Evolutionary conservation across 768 basidiomycete genomes (phyloP), one percentile per base, ranked within the genome.

Genomic region (Phylloporus arenicola): DNA sequence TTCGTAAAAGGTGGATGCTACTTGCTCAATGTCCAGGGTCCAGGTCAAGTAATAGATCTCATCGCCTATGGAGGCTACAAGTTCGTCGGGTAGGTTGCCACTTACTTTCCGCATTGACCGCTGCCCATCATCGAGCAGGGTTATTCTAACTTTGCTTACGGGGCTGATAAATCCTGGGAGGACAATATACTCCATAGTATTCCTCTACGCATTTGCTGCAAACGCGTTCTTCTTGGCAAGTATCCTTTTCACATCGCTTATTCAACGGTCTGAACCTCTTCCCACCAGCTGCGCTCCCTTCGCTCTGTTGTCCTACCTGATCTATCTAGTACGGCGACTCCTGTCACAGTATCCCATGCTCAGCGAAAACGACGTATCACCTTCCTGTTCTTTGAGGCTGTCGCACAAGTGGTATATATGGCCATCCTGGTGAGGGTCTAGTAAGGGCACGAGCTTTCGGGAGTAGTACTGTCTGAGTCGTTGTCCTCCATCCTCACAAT

Each of bases 41-140:
- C 75, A 8, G 75, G 73, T 22, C 86, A 88, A 41, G 78, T 89
- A 20, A 76, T 88, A 5, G 92, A 96, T 62, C 69, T 98, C 43
- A 70, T 96, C 27, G 89, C 94, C 0, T 98, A 97, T 64, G 88
- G 86, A 5, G 95, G 96, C 0, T 98, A 98, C 72, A 98, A 99
- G 64, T 98, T 99, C 60, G 90, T 97, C 25, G 95, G 92, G 92
- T 92, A 56, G 25, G 83, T 43, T 3, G 4, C 29, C 6, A 11
- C 6, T 6, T 14, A 45, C 14, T 12, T 34, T 16, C 3, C 38
- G 33, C 29, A 35, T 51, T 16, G 10, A 5, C 14, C 3, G 1
- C 3, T 7, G 2, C 33, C 58, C 42, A 60, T 14, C 9, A 2
- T 31, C 10, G 53, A 3, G n/a, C 53, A 94, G 93, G 2, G 90